A percentile compares a stretch with the other conserved stretches of the same genome.
These are phyloP conservation scores for Gentiana straminea DNA, from an alignment of 257 asterid genomes.

Conservation along the genomic window DNA sequence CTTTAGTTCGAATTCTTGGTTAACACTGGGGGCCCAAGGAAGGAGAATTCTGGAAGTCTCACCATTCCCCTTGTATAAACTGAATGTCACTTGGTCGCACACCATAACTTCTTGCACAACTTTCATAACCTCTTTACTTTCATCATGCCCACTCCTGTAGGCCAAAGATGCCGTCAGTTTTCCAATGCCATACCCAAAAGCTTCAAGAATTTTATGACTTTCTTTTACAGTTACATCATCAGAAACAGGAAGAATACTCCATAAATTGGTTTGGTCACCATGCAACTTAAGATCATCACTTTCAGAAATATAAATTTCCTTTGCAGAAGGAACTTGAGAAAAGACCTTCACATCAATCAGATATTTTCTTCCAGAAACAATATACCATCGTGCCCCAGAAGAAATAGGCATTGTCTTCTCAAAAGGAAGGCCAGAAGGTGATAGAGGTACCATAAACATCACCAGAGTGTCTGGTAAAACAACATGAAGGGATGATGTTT, in stretches of 20 bases:
- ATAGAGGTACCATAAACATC: constrained; percentile 48
- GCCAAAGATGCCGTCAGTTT: constrained; percentile 62
- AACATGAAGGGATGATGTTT: constrained; percentile 69
- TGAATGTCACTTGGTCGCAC: constrained; percentile 69
- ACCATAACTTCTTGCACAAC: constrained; percentile 91
- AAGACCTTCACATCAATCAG: constrained; percentile 58
- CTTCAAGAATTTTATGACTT: constrained; percentile 41
- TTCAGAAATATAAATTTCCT: constrained; percentile 65
- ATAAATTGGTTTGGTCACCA: constrained; percentile 43
- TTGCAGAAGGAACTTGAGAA: constrained; percentile 51
- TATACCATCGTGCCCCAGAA: constrained; percentile 69
- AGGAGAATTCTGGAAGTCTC: constrained; percentile 39
- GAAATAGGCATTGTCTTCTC: constrained; percentile 43
- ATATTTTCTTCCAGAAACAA: constrained; percentile 63
- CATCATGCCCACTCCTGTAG: constrained; percentile 42
- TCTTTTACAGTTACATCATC: constrained; percentile 24
- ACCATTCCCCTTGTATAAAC: constrained; percentile 21
- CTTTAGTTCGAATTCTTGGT: constrained; percentile 76
- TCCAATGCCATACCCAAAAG: constrained; percentile 65
- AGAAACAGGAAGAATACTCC: constrained; percentile 57
- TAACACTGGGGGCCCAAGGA: constrained; percentile 77
- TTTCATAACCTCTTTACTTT: constrained; percentile 54
- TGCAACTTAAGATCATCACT: constrained; percentile 50
- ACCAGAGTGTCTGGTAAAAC: constrained; percentile 66
- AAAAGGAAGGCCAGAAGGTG: constrained; percentile 36